Conservation (phyloP, 2,329 filamentous ascomycete genomes). For the Aspergillus caelatus region DNA sequence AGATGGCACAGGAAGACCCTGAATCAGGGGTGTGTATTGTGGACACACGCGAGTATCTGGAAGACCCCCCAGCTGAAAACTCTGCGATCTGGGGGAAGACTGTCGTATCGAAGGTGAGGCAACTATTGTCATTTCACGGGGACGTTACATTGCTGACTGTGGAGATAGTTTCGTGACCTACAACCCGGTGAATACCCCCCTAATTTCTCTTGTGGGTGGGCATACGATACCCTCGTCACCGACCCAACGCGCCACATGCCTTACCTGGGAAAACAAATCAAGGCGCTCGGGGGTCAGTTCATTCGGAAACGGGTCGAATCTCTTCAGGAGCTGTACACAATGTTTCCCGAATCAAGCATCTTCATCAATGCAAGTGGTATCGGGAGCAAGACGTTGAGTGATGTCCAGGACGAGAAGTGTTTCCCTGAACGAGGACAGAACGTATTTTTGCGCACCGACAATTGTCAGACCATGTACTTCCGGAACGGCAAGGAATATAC, state of each 20-base stretch:
- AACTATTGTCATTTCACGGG: not conserved
- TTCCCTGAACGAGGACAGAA: slow-evolving; percentile 43
- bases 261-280: slow-evolving; percentile 34
- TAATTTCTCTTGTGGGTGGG: slow-evolving; percentile 37
- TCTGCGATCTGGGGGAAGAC: slow-evolving; percentile 40
- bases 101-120: slow-evolving; percentile 37
- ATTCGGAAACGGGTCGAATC: slow-evolving; percentile 37
- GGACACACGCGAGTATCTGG: slow-evolving; percentile 38
- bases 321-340: slow-evolving; percentile 35
- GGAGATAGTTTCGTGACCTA: slow-evolving; percentile 37
- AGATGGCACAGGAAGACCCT: slow-evolving; percentile 38
- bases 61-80: slow-evolving; percentile 33
- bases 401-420: slow-evolving; percentile 39
- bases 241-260: slow-evolving; percentile 44
- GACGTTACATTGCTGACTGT: slow-evolving; percentile 2
- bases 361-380: slow-evolving; percentile 45
- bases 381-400: slow-evolving; percentile 37
- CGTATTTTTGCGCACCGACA: slow-evolving; percentile 36
- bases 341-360: slow-evolving; percentile 39
- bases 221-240: slow-evolving; percentile 41
- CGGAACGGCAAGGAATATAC: slow-evolving; percentile 43
- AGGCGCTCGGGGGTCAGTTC: slow-evolving; percentile 35
- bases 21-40: slow-evolving; percentile 40
- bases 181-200: slow-evolving; percentile 34
- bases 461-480: slow-evolving; percentile 37